Percentiles rank a stretch among this genome's conserved stretches.
phyloP scores from a whole-genome alignment of 2,329 filamentous ascomycete genomes.

The Waltergamsia citrina region DNA sequence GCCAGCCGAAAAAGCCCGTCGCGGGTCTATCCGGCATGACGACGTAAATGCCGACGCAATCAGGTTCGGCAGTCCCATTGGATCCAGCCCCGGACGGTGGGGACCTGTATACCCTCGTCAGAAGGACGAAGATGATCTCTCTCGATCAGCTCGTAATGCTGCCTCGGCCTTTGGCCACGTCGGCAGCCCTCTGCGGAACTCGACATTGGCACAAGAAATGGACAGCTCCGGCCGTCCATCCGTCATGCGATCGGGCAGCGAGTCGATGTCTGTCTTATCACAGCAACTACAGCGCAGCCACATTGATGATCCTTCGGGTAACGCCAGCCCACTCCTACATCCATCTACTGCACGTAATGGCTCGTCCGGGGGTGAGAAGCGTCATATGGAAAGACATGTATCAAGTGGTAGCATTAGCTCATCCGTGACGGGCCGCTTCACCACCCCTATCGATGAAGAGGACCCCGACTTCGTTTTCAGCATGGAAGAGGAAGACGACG shows the following conservation, averaged over 20 bases:
- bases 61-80: conserved; percentile 53
- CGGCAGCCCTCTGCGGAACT: conserved; percentile 55
- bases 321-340: conserved; percentile 39
- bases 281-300: conserved; percentile 54
- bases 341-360: conserved; percentile 33
- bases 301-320: conserved; percentile 33
- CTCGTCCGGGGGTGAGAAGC: conserved; percentile 29
- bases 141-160: conserved; percentile 23
- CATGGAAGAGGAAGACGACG: conserved; percentile 54
- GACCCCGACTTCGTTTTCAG: conserved; percentile 55
- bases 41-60: conserved; percentile 38
- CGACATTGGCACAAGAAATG: conserved; percentile 47
- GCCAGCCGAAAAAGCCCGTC: conserved; percentile 55
- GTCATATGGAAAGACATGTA: conserved; percentile 44
- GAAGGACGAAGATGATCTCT: conserved; percentile 44
- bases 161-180: conserved; percentile 56
- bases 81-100: conserved; percentile 52
- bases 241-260: conserved; percentile 29
- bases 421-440: conserved; percentile 44
- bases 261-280: conserved; percentile 48
- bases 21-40: conserved; percentile 50
- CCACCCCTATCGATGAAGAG: conserved; percentile 57
- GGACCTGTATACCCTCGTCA: conserved; percentile 51
- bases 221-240: conserved; percentile 20
- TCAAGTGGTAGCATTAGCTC: conserved; percentile 50